Base-by-base conservation (phyloP, 2,329 filamentous ascomycete genomes). In the Alternaria gaisen region DNA sequence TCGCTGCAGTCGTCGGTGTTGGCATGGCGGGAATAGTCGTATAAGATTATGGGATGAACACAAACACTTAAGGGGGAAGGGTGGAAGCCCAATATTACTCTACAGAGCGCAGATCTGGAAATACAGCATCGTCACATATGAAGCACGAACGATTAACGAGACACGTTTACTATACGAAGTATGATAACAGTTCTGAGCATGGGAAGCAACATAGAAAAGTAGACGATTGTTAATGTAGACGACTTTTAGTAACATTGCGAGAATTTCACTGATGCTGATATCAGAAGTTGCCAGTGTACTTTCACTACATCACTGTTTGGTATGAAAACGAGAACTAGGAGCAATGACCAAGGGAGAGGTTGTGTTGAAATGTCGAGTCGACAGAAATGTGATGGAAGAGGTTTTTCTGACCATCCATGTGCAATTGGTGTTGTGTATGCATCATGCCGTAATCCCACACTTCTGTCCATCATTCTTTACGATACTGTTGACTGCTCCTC, bases 21-120 rank as follows among this genome's bases (percentile, higher is more conserved):
- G 72, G 71, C n/a, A 26, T 75, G n/a, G 69, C 57, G 20, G 69
- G 66, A 2, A 24, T 70, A 18, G 47, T 70, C 7, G 59, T 65
- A 14, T 74, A 53, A 68, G 3, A 8, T 20, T 8, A 24, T 14
- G 10, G 8, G 4, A 40, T 36, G 24, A 44, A 30, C 20, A 22
- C 11, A 11, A 24, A n/a, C 50, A 26, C 50, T 38, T 34, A 14
- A 42, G 20, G 34, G 41, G 22, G 2, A 42, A 24, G 32, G 22
- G 28, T 40, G 24, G 36, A 44, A 57, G 34, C 41, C 24, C 36
- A 43, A n/a, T 43, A 42, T 36, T 41, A 24, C 43, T 24, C 41
- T 47, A 32, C n/a, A 14, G 30, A 22, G 28, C 43, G 47, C 30
- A 9, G 52, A 26, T 41, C 55, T 52, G 52, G 30, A 48, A 56